A percentile compares a stretch with the other conserved stretches of the same genome.
Conservation (phyloP, 495 filamentous ascomycete genomes). For the Cenococcum geophilum region DNA sequence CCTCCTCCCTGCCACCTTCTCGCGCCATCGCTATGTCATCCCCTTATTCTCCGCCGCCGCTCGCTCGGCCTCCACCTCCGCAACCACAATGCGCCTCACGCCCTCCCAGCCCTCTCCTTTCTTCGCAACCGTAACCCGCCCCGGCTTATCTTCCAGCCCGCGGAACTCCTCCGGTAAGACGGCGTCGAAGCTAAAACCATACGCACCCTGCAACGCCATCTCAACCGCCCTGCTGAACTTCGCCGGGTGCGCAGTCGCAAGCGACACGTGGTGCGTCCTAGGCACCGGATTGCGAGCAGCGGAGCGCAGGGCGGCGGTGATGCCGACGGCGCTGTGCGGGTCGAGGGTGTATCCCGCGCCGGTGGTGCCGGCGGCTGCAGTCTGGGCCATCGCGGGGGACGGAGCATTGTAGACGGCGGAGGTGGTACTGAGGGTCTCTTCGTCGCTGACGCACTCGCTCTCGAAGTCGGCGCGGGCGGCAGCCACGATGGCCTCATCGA, state of each 20-base stretch:
- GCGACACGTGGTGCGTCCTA: conserved; percentile 59
- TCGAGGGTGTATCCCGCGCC: conserved; percentile 72
- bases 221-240: conserved; percentile 82
- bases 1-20: no score
- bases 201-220: conserved; percentile 59
- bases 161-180: conserved; percentile 75
- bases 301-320: conserved; percentile 63
- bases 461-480: conserved; percentile 64
- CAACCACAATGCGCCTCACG: conserved; percentile 32
- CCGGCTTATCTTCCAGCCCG: conserved; percentile 61
- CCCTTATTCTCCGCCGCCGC: conserved; percentile 3
- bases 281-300: conserved; percentile 45
- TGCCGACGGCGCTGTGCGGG: conserved; percentile 83
- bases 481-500: conserved; percentile 60
- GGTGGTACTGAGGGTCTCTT: conserved; percentile 70
- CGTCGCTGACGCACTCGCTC: conserved; percentile 75
- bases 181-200: conserved; percentile 62
- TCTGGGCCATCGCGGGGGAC: conserved; percentile 14
- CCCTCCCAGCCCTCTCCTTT: conserved; percentile 37
- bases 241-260: conserved; percentile 89
- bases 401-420: conserved; percentile 51
- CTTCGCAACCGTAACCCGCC: conserved; percentile 46
- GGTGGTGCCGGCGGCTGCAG: conserved; percentile 21
- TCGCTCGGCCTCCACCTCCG: conserved; percentile 35
- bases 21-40: background rate